Evolutionary conservation across 169 alveolate genomes (phyloP).

Genomic region (Plasmodium gallinaceum): DNA sequence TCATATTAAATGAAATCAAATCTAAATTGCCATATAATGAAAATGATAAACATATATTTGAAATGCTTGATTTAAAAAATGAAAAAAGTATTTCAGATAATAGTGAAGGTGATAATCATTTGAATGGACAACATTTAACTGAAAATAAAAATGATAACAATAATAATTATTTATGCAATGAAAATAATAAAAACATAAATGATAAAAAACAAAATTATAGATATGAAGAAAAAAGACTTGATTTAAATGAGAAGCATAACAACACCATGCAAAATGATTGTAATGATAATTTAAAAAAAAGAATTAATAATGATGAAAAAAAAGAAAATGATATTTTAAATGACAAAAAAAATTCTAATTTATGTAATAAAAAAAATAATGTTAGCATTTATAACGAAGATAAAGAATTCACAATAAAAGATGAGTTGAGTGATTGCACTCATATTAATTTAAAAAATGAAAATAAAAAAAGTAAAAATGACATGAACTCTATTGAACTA

Average conservation of each 20-base stretch:
- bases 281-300: neutral
- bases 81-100: neutral
- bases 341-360: no score
- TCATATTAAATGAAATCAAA: slow-evolving; percentile 49
- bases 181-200: neutral
- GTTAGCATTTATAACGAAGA: no score
- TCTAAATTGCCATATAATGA: slow-evolving; percentile 28
- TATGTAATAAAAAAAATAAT: no score
- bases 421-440: no score
- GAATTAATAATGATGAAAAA: no score
- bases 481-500: no score
- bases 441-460: no score
- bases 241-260: neutral
- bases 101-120: neutral
- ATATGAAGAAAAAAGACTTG: neutral
- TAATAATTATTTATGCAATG: neutral
- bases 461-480: no score
- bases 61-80: slow-evolving; percentile 1
- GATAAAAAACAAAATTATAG: neutral
- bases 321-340: no score
- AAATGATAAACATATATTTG: slow-evolving; percentile 21
- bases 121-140: neutral
- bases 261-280: neutral
- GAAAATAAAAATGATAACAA: neutral
- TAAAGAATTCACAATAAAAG: no score